These are phyloP conservation scores for Xylaria longipes DNA, from an alignment of 495 filamentous ascomycete species.

Conservation along the genomic window DNA sequence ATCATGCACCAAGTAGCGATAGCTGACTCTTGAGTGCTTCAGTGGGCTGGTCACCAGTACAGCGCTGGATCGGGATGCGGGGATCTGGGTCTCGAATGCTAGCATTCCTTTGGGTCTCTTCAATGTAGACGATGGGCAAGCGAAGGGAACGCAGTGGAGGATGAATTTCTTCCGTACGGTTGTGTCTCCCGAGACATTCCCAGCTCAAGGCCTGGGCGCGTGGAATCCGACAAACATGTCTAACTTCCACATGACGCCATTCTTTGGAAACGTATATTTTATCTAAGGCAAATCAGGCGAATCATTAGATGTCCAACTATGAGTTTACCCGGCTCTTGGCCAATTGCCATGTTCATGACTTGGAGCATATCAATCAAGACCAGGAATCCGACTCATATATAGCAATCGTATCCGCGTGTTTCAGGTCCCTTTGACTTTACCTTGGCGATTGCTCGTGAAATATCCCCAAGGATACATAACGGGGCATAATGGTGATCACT, in stretches of 20 bases:
- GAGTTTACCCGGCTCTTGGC: neutral
- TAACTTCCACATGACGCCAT: slow-evolving; percentile 44
- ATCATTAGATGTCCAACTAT: neutral
- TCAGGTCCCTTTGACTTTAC: neutral
- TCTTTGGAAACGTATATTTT: slow-evolving; percentile 41
- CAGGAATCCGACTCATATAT: neutral
- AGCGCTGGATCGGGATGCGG: slow-evolving; percentile 34
- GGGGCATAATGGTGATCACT: too few species aligned
- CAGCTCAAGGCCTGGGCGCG: slow-evolving; percentile 39
- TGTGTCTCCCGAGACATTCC: slow-evolving; percentile 39
- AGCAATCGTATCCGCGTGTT: neutral
- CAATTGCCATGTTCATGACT: neutral
- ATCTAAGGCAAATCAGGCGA: slow-evolving; percentile 21
- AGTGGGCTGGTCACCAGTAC: slow-evolving; percentile 38
- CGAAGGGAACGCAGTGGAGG: slow-evolving; percentile 41
- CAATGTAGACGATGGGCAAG: slow-evolving; percentile 41
- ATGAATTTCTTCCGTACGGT: slow-evolving; percentile 47
- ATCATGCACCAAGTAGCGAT: neutral
- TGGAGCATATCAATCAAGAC: neutral
- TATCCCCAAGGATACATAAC: too few species aligned
- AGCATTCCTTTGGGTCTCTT: slow-evolving; percentile 43
- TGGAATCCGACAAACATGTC: slow-evolving; percentile 41
- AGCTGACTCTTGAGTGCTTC: neutral
- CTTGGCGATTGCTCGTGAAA: too few species aligned
- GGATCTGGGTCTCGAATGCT: slow-evolving; percentile 35